phyloP scores from a whole-genome alignment of 768 basidiomycete species.

The Lentinus brumalis region DNA sequence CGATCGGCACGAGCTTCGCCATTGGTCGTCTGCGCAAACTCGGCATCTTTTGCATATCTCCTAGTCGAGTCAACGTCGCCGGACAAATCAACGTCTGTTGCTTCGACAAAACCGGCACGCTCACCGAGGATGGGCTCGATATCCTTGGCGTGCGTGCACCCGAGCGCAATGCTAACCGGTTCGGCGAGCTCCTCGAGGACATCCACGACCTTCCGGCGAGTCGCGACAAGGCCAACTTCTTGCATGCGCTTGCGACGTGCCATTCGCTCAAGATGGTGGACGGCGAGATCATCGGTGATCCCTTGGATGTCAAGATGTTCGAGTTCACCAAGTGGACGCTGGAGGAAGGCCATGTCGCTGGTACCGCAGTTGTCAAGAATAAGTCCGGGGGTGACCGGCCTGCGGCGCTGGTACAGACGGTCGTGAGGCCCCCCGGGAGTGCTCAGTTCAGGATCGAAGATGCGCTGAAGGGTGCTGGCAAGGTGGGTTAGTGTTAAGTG shows the following conservation, averaged over 20 bases:
- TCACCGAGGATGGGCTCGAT: constrained; percentile 97
- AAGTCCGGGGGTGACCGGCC: constrained; percentile 65
- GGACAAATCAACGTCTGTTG: constrained; percentile 97
- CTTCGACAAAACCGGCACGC: constrained; percentile 98
- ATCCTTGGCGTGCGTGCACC: constrained; percentile 91
- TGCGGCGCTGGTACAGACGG: constrained; percentile 90
- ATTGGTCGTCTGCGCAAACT: constrained; percentile 82
- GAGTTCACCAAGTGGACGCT: constrained; percentile 95
- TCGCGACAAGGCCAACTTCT: constrained; percentile 75
- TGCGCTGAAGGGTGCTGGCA: constrained; percentile 81
- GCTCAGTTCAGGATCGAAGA: constrained; percentile 90
- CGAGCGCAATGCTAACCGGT: constrained; percentile 73
- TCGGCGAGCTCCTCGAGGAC: constrained; percentile 89
- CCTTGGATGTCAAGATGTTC: constrained; percentile 97
- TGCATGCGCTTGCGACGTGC: constrained; percentile 94
- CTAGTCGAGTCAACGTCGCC: constrained; percentile 90
- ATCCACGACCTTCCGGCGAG: constrained; percentile 80
- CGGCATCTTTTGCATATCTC: constrained; percentile 96
- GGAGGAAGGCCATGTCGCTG: constrained; percentile 82
- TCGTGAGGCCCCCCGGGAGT: constrained; percentile 95
- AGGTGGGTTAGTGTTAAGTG: constrained; percentile 47
- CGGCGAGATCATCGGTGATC: constrained; percentile 89
- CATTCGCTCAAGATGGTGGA: constrained; percentile 93
- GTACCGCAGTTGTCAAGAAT: constrained; percentile 71
- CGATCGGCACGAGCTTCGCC: constrained; percentile 96